Evolutionary conservation across 106 monocot genomes (phyloP).

Genomic region (Dendrobium huoshanense): DNA sequence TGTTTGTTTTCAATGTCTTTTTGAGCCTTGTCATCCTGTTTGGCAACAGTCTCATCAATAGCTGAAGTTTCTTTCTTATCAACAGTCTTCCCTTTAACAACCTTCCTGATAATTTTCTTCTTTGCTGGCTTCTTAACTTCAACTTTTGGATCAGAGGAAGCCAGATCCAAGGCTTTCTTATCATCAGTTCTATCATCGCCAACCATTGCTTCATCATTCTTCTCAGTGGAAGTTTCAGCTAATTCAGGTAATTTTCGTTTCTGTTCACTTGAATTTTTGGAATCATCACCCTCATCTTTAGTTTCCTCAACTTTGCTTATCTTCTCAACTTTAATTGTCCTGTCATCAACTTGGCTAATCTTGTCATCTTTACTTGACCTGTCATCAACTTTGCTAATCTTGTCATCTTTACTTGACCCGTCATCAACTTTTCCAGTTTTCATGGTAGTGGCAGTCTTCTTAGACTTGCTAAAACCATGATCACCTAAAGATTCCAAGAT

Average conservation of each 20-base stretch:
- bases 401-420: conserved; percentile 19
- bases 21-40: conserved; percentile 24
- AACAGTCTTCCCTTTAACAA: conserved; percentile 38
- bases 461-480: conserved; percentile 15
- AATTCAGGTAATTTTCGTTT: conserved; percentile 18
- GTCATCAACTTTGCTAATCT: conserved; percentile 17
- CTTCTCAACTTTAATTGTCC: conserved; percentile 21
- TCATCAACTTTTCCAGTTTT: conserved; percentile 20
- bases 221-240: conserved; percentile 17
- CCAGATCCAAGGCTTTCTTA: conserved; percentile 9
- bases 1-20: conserved; percentile 18
- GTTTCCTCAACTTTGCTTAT: conserved; percentile 9
- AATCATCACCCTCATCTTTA: conserved; percentile 13
- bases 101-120: conserved; percentile 54
- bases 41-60: conserved; percentile 17
- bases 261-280: conserved; percentile 17
- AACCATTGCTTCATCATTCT: conserved; percentile 13
- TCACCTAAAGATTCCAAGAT: conserved; percentile 17
- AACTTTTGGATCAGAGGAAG: conserved; percentile 3
- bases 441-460: conserved; percentile 10
- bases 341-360: conserved; percentile 14
- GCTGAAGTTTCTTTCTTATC: conserved; percentile 30
- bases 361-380: conserved; percentile 22
- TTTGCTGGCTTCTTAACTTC: conserved; percentile 27
- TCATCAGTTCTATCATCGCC: conserved; percentile 10